Evolutionary conservation across 78 protist species (phyloP), one percentile per base, ranked within the genome.

Genomic region (Dictyostelium purpureum): DNA sequence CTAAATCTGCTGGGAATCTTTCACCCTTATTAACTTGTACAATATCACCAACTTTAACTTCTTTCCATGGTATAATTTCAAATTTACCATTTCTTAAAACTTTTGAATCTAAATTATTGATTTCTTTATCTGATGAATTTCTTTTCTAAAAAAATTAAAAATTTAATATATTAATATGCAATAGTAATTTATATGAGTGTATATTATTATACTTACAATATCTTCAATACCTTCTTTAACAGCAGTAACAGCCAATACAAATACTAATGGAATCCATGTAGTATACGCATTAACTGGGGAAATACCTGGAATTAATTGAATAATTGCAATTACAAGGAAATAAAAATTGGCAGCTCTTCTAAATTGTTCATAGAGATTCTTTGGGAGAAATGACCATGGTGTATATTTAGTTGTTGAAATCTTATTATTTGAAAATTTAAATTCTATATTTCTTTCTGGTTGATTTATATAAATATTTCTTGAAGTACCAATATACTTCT

Each of bases 1-100:
- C 89, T 19, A 93, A 54, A 69, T 98, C 99, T 4, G 98, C 99
- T 7, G 99, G 99, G 66, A 97, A 88, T 51, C 75, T 71, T 51
- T 71, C 69, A 40, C 93, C 87, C 73, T 90, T 79, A 66, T 77
- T 43, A 10, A 97, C 90, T 26, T 77, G 28, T 9, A 83, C 79
- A 37, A 92, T 52, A 28, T 92, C 95, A 12, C 95, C 95, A 38
- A 77, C 91, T 28, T 77, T 31, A 7, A 92, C 59, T 9, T 82
- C 40, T 54, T 74, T 80, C 82, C 89, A 78, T 76, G 82, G 57
- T 45, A 69, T 56, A 7, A 78, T 74, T 37, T 18, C 65, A 65
- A 88, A 88, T 57, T 56, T 24, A 19, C 69, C 33, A 31, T 47
- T 66, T 35, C 79, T 78, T 31, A 81, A 54, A 19, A 92, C 90